Conservation (phyloP, 495 filamentous ascomycete species). For the Trypethelium eluteriae region DNA sequence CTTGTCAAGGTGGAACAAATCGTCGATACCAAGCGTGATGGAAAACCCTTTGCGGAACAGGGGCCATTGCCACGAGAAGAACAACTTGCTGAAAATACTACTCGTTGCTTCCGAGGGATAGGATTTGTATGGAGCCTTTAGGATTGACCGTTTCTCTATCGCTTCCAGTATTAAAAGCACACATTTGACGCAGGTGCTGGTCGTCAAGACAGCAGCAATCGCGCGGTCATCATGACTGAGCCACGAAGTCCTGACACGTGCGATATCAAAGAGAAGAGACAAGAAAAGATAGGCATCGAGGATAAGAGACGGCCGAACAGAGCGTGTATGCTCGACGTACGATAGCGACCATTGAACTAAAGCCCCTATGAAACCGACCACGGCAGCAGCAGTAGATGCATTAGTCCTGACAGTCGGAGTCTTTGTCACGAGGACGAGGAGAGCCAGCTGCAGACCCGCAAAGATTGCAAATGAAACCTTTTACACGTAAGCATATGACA, state of each 20-base stretch:
- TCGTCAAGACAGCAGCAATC: conserved; percentile 42
- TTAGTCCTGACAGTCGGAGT: conserved; percentile 30
- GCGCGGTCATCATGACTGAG: conserved; percentile 34
- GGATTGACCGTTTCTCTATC: conserved; percentile 45
- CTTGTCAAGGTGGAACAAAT: conserved; percentile 22
- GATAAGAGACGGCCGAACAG: conserved; percentile 51
- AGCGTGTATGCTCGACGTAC: conserved; percentile 49
- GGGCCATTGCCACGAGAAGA: conserved; percentile 48
- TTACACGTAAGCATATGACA: background rate
- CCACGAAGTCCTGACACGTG: conserved; percentile 51
- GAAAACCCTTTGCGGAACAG: conserved; percentile 33
- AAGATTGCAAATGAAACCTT: conserved; percentile 41
- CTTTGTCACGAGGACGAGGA: background rate
- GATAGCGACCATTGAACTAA: conserved; percentile 44
- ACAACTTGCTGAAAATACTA: conserved; percentile 44
- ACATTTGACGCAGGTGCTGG: conserved; percentile 42
- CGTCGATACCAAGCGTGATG: conserved; percentile 19
- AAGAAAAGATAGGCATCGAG: conserved; percentile 54
- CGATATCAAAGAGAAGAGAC: conserved; percentile 52
- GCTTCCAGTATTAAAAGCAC: conserved; percentile 49
- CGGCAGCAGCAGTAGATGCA: conserved; percentile 44
- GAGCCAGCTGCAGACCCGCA: conserved; percentile 16
- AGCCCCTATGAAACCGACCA: conserved; percentile 38
- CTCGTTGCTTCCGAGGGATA: conserved; percentile 54
- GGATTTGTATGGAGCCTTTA: conserved; percentile 38